Conservation (phyloP, 257 asterid genomes). For the Forsythia suspensa region DNA sequence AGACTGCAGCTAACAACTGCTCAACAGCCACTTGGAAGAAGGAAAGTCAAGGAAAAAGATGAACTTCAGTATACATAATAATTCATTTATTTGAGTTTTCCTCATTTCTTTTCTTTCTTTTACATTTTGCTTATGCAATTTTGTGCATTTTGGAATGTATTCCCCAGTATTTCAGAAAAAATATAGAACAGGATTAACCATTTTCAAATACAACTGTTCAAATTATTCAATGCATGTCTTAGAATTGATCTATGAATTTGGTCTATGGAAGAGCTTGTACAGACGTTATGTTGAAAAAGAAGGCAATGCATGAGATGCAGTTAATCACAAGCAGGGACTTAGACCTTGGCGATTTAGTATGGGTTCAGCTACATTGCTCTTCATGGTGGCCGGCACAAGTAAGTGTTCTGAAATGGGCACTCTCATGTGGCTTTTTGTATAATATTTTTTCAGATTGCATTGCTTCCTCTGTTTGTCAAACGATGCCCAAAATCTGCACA, state of each 20-base stretch:
- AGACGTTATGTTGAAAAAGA: slow-evolving; percentile 11
- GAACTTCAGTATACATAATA: background rate
- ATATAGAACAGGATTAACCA: background rate
- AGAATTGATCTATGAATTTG: background rate
- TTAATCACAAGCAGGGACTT: background rate
- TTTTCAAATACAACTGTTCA: background rate
- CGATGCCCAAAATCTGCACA: background rate
- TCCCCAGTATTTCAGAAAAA: background rate
- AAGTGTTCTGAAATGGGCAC: slow-evolving; percentile 2
- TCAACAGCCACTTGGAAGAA: too few relatives aligned
- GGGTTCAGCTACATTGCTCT: slow-evolving; percentile 18
- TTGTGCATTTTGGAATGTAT: background rate
- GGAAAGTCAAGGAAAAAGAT: too few relatives aligned
- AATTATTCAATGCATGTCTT: background rate
- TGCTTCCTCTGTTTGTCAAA: background rate
- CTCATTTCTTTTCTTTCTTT: background rate
- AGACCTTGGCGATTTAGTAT: slow-evolving; percentile 20
- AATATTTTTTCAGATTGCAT: background rate
- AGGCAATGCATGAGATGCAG: background rate
- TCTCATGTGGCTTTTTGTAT: background rate
- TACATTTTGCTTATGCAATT: background rate
- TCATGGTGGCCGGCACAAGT: slow-evolving; percentile 28
- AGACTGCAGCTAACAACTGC: too few relatives aligned
- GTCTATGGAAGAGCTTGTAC: background rate
- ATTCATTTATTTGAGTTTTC: background rate